Percentiles rank a stretch among this genome's conserved stretches.
These are phyloP conservation scores for Cinchona pubescens DNA, from an alignment of 257 asterid genomes.

Conservation along the genomic window DNA sequence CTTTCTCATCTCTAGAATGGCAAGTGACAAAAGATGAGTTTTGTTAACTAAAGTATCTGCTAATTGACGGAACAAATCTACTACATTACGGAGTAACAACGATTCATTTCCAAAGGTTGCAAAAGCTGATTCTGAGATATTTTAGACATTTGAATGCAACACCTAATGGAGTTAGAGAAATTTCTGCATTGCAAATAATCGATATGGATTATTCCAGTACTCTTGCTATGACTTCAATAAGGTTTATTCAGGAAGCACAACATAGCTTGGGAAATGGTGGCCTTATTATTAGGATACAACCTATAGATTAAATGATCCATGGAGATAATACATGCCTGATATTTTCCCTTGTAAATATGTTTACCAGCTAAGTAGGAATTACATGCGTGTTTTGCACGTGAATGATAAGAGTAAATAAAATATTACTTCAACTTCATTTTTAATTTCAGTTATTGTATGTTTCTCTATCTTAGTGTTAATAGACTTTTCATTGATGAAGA, in stretches of 20 bases:
- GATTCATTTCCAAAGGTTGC: conserved; percentile 23
- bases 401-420: no score
- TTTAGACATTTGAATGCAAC: conserved; percentile 21
- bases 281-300: no score
- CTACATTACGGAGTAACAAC: neutral
- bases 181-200: conserved; percentile 31
- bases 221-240: conserved; percentile 28
- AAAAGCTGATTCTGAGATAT: conserved; percentile 19
- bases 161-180: conserved; percentile 27
- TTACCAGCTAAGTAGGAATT: no score
- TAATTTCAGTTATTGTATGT: no score
- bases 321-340: no score
- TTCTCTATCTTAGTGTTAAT: no score
- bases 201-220: conserved; percentile 25
- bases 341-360: no score
- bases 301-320: no score
- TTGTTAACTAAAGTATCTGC: conserved; percentile 1
- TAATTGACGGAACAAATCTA: conserved; percentile 6
- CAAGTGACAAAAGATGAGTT: neutral
- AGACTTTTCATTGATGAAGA: no score
- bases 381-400: no score
- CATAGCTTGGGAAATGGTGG: neutral
- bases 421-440: no score
- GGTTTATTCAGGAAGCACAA: conserved; percentile 30
- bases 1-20: conserved; percentile 6